These are phyloP conservation scores for Suillus weaverae DNA, from an alignment of 768 basidiomycete genomes.

Conservation along the genomic window DNA sequence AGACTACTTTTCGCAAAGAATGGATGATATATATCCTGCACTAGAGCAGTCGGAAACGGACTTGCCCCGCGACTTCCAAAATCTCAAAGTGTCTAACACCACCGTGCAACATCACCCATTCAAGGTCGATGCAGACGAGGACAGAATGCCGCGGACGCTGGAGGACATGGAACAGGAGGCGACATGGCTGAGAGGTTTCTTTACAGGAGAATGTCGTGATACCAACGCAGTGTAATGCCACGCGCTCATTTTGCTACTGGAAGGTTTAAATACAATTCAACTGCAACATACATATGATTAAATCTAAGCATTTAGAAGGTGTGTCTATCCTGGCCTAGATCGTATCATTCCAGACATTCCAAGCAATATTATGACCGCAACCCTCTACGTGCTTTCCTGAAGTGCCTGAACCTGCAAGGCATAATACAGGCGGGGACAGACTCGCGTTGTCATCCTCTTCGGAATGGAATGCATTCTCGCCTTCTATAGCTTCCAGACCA, in stretches of 20 bases:
- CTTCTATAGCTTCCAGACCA: conserved; percentile 34
- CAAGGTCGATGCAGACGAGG: conserved; percentile 70
- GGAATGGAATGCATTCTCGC: conserved; percentile 29
- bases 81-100: conserved; percentile 13
- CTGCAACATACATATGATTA: not conserved
- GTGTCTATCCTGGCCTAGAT: conserved; percentile 18
- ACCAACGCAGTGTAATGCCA: not conserved
- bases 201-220: conserved; percentile 26
- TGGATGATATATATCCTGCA: conserved; percentile 78
- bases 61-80: conserved; percentile 42
- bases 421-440: conserved; percentile 34
- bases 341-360: conserved; percentile 36
- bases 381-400: conserved; percentile 32
- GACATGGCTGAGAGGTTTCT: conserved; percentile 60
- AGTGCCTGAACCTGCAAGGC: conserved; percentile 37
- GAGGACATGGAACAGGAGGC: conserved; percentile 86
- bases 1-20: conserved; percentile 61
- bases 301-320: not conserved
- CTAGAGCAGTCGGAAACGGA: conserved; percentile 65
- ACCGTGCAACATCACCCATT: conserved; percentile 39
- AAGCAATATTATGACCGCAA: conserved; percentile 39
- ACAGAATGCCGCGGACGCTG: conserved; percentile 56
- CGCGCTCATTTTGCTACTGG: not conserved
- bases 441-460: conserved; percentile 12
- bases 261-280: not conserved